phyloP scores from a whole-genome alignment of 164 flowering plant species.

The Vitis labrusca region DNA sequence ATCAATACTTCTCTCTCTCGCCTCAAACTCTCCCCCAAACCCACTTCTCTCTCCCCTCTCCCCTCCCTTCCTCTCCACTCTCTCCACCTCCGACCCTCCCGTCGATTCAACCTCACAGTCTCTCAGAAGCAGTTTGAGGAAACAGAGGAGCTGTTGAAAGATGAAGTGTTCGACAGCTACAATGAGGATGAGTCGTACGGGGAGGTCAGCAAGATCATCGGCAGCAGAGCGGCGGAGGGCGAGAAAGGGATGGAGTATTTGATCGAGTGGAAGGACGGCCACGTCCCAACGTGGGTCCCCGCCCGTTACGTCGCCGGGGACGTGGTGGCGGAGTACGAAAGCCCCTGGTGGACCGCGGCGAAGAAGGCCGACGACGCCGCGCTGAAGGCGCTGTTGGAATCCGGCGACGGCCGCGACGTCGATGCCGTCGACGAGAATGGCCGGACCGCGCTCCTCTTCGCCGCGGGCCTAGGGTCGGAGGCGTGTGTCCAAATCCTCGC shows the following conservation, averaged over 20 bases:
- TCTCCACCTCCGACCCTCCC: slow-evolving; percentile 18
- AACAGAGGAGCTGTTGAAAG: no score
- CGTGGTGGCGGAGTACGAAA: slow-evolving; percentile 85
- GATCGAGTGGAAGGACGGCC: slow-evolving; percentile 91
- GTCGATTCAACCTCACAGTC: neutral
- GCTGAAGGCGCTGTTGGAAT: slow-evolving; percentile 32
- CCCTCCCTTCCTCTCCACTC: slow-evolving; percentile 11
- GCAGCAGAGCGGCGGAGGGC: slow-evolving; percentile 56
- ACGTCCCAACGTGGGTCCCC: slow-evolving; percentile 88
- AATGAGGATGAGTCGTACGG: slow-evolving; percentile 71
- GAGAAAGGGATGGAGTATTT: slow-evolving; percentile 79
- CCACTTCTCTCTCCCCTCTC: slow-evolving; percentile 6
- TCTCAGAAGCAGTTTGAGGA: no score
- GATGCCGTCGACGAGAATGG: slow-evolving; percentile 84
- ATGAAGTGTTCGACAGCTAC: slow-evolving; percentile 6
- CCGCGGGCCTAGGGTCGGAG: slow-evolving; percentile 85
- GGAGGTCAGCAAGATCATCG: slow-evolving; percentile 77
- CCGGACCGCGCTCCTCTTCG: slow-evolving; percentile 85
- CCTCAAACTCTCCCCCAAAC: slow-evolving; percentile 40
- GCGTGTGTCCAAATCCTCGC: slow-evolving; percentile 55
- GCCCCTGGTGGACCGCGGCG: slow-evolving; percentile 97
- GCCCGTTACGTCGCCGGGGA: slow-evolving; percentile 68
- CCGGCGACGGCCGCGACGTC: slow-evolving; percentile 53
- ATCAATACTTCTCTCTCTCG: slow-evolving; percentile 48
- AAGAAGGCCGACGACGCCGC: slow-evolving; percentile 80